Evolutionary conservation across 208 protist genomes (phyloP), one percentile per base, ranked within the genome.

Genomic region (Acanthamoeba culbertsoni): DNA sequence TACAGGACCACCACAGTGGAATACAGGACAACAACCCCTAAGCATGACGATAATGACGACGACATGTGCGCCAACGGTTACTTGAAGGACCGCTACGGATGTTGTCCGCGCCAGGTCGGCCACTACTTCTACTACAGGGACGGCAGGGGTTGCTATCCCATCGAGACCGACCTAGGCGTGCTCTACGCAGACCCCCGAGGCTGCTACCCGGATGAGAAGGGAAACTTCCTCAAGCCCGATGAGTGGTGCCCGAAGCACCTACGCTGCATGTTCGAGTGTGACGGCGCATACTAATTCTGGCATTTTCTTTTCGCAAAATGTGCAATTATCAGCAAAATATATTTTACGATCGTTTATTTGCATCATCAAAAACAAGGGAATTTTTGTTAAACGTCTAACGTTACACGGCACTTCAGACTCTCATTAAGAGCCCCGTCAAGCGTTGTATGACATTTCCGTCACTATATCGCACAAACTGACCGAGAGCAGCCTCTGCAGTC

Each of bases 391-490:
- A n/a, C n/a, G n/a, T n/a, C n/a, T n/a, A n/a, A n/a, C n/a, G n/a
- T n/a, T n/a, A n/a, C n/a, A n/a, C n/a, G n/a, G n/a, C n/a, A n/a
- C n/a, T n/a, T n/a, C n/a, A n/a, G n/a, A n/a, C n/a, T n/a, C n/a
- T n/a, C n/a, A n/a, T n/a, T n/a, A n/a, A n/a, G n/a, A n/a, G n/a
- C n/a, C n/a, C n/a, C n/a, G n/a, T n/a, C n/a, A n/a, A n/a, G n/a
- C n/a, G n/a, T n/a, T n/a, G n/a, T n/a, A n/a, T 59, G 51, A n/a
- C 71, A 82, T 82, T 28, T 82, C 71, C 12, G 71, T 82, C n/a
- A 35, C 71, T 1, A 82, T 53, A 20, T 82, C 71, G 28, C 71
- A 82, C 71, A 82, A 33, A 31, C 71, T 37, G 23, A 82, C 71
- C 16, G 71, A 51, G 31, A 82, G 42, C 6, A 82, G 71, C 37